These are phyloP conservation scores for Terana coerulea DNA, from an alignment of 768 basidiomycete species.

Conservation along the genomic window DNA sequence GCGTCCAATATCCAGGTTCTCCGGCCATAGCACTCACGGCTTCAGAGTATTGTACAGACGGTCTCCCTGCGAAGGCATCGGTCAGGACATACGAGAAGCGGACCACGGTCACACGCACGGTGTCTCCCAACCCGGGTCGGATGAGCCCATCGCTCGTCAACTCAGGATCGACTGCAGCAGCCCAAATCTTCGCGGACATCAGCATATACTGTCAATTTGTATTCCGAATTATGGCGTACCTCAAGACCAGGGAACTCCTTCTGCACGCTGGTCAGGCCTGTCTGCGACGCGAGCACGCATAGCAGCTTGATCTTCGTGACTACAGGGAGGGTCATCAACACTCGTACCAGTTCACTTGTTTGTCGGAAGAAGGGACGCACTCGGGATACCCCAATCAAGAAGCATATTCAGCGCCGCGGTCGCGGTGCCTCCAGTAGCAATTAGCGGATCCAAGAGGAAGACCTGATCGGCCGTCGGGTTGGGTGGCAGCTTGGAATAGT, in stretches of 20 bases:
- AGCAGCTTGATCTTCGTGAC: conserved; percentile 77
- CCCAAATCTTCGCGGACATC: no score
- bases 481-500: conserved; percentile 87
- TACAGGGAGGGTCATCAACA: conserved; percentile 20
- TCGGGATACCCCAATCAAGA: conserved; percentile 68
- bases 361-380: conserved; percentile 39
- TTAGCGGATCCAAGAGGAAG: conserved; percentile 87
- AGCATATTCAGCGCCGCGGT: conserved; percentile 86
- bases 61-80: conserved; percentile 56
- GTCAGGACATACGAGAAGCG: not conserved
- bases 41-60: conserved; percentile 73
- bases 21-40: conserved; percentile 13
- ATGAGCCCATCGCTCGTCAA: conserved; percentile 78
- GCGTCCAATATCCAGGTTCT: no score
- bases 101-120: no score
- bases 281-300: conserved; percentile 72
- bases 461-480: conserved; percentile 74
- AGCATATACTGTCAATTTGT: no score
- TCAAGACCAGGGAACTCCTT: conserved; percentile 74
- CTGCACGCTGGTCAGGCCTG: conserved; percentile 67
- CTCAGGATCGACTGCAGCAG: conserved; percentile 71
- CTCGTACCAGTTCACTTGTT: not conserved
- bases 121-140: conserved; percentile 87
- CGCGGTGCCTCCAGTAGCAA: conserved; percentile 93
- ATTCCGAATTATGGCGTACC: conserved; percentile 36